A percentile compares a stretch with the other conserved stretches of the same genome.
phyloP scores from a whole-genome alignment of 345 rosid species.

The Rhodamnia argentea region DNA sequence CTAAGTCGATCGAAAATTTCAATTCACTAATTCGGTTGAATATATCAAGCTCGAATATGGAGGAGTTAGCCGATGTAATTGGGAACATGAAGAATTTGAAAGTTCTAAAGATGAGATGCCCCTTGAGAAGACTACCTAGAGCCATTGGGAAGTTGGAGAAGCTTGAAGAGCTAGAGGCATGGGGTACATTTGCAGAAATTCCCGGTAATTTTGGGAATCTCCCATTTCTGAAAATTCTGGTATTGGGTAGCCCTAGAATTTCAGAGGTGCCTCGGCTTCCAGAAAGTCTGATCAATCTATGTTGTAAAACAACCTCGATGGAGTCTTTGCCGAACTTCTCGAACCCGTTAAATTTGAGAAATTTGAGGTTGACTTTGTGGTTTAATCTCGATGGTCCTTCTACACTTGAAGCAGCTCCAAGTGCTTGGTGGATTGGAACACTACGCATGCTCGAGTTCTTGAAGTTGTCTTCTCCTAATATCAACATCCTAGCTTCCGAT shows the following conservation, averaged over 20 bases:
- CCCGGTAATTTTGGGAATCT: background rate
- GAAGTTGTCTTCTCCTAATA: rapidly evolving
- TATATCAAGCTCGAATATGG: background rate
- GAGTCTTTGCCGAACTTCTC: background rate
- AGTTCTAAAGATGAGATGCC: background rate
- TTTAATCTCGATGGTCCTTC: background rate
- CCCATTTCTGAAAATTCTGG: background rate
- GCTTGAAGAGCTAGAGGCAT: background rate
- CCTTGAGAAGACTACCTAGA: background rate
- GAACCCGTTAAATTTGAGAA: background rate
- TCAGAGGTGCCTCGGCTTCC: background rate
- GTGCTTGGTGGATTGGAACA: background rate
- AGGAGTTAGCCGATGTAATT: background rate
- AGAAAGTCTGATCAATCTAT: background rate
- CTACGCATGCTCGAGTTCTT: background rate
- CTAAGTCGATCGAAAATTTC: too few species aligned
- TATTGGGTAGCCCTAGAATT: rapidly evolving
- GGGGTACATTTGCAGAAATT: background rate
- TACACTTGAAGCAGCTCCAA: background rate
- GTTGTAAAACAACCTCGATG: background rate
- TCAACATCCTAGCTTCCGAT: background rate
- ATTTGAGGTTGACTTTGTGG: rapidly evolving
- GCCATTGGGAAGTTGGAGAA: background rate
- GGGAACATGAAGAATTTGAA: background rate
- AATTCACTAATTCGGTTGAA: too few species aligned